Base-by-base conservation (phyloP, 1,284 basidiomycete species). In the Melampsora larici-populina region DNA sequence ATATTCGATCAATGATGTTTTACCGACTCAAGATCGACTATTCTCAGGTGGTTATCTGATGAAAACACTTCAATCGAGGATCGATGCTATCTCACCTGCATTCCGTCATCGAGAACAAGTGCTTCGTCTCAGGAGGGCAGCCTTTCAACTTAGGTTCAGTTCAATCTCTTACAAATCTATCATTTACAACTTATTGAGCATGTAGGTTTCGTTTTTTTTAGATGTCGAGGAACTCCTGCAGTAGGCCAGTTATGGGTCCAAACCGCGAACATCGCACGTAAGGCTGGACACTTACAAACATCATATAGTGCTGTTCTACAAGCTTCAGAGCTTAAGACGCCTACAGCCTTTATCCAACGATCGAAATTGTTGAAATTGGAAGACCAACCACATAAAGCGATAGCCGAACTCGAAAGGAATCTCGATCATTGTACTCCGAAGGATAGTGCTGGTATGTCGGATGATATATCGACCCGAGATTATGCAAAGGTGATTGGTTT, bases 231-330 rank as follows among this genome's bases (percentile, higher is more conserved):
- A 88, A n/a, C 86, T 51, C 85, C 85, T 11, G 90, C 92, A 80
- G 89, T 94, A 48, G 92, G 93, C 1, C 88, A 88, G 70, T 89
- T 92, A 0, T 99, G 97, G 97, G 88, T 99, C 18, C 87, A 89
- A 24, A 97, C 92, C 77, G 91, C 95, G 21, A 98, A 97, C 83
- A 94, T 95, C 79, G 96, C 97, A 17, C 88, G 97, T 69, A 97
- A 97, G 83, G 92, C 94, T 0, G 92, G 92, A 0, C 96, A 99
- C 84, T 90, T 89, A 86, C 97, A 99, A 85, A 97, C 96, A 0
- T 94, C 97, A 2, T 99, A 99, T 83, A 97, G 92, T 81, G 95
- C 97, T 0, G 90, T 93, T 74, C 87, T 99, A 0, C 97, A 99
- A 84, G 93, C 94, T 0, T 88, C 90, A 76, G 90, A 94, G 82